phyloP scores from a whole-genome alignment of 768 basidiomycete genomes.

The Hygrocybe coccinea region DNA sequence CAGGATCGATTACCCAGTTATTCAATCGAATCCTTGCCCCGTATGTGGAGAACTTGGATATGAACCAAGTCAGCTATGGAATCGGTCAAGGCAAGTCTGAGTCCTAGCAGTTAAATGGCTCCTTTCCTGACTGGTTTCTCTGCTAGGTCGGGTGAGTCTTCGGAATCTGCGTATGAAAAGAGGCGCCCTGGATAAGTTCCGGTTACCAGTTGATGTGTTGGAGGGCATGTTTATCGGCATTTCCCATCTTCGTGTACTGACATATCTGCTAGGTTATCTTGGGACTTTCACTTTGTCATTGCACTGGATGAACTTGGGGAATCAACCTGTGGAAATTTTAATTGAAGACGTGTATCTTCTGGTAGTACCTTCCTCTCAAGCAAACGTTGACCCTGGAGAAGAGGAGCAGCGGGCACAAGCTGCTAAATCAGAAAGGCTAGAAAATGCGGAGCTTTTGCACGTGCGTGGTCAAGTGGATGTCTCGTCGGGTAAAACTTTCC shows the following conservation, averaged over 20 bases:
- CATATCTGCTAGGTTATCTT: slow-evolving; percentile 55
- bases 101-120: background rate
- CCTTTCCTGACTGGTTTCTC: slow-evolving; percentile 8
- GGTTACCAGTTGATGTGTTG: slow-evolving; percentile 89
- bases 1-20: slow-evolving; percentile 37
- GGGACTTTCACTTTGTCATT: slow-evolving; percentile 83
- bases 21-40: slow-evolving; percentile 91
- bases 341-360: slow-evolving; percentile 95
- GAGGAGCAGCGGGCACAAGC: slow-evolving; percentile 79
- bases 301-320: slow-evolving; percentile 85
- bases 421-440: slow-evolving; percentile 81
- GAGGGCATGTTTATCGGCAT: slow-evolving; percentile 55
- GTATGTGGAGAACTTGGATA: slow-evolving; percentile 94
- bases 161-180: slow-evolving; percentile 84
- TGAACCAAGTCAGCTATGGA: slow-evolving; percentile 91
- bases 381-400: slow-evolving; percentile 69
- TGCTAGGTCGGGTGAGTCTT: slow-evolving; percentile 68
- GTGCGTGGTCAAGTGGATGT: slow-evolving; percentile 54
- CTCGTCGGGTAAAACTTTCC: slow-evolving; percentile 38
- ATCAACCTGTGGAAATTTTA: slow-evolving; percentile 83
- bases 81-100: slow-evolving; percentile 67
- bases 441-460: slow-evolving; percentile 81
- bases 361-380: slow-evolving; percentile 74
- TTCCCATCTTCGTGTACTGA: slow-evolving; percentile 3
- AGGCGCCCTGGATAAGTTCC: slow-evolving; percentile 90